A percentile compares a stretch with the other conserved stretches of the same genome.
Evolutionary conservation across 352 stramenopile species (phyloP).

Genomic region (Blastocystis sp.): DNA sequence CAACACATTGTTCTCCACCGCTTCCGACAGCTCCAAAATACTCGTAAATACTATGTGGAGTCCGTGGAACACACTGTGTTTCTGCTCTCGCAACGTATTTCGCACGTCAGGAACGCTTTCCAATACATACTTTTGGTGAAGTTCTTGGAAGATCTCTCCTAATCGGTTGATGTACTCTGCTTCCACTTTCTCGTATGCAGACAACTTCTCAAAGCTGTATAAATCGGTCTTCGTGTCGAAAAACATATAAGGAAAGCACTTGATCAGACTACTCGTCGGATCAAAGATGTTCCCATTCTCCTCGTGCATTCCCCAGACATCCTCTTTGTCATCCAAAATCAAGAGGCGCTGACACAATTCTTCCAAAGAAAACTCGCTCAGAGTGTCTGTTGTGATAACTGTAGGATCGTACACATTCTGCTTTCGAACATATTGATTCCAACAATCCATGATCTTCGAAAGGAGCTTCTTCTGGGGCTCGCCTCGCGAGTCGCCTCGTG

Average conservation of each 20-base stretch:
- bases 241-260: constrained; percentile 49
- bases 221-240: constrained; percentile 5
- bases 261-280: constrained; percentile 2
- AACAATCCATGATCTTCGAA: constrained; percentile 55
- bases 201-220: not conserved
- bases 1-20: constrained; percentile 14
- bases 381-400: not conserved
- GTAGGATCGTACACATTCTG: not conserved
- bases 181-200: not conserved
- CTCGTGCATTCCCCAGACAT: constrained; percentile 29
- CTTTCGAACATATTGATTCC: not conserved
- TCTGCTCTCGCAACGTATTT: not conserved
- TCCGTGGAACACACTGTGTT: not conserved
- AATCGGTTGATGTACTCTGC: constrained; percentile 30
- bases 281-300: not conserved
- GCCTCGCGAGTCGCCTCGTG: not conserved
- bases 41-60: constrained; percentile 34
- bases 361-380: not conserved
- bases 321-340: constrained; percentile 54
- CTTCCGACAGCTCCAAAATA: constrained; percentile 31
- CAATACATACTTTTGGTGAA: not conserved
- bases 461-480: constrained; percentile 43
- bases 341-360: not conserved
- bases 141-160: not conserved
- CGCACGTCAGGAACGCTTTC: not conserved